Conservation (phyloP, 768 basidiomycete species). For the Phlebiopsis gigantea region DNA sequence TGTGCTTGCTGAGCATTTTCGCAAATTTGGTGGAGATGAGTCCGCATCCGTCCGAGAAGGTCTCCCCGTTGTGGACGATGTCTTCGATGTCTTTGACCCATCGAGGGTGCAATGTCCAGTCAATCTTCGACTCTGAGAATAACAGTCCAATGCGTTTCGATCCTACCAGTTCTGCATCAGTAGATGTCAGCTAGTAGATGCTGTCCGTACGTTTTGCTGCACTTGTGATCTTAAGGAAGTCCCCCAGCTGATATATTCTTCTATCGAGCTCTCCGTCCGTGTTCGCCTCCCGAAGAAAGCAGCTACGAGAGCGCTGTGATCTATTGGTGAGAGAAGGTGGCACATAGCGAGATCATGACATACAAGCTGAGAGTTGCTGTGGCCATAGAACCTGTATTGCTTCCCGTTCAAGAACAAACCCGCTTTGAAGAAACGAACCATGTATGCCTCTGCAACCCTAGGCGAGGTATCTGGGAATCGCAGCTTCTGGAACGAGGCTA, state of each 20-base stretch:
- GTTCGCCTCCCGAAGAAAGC: constrained; percentile 53
- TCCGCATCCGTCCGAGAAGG: constrained; percentile 68
- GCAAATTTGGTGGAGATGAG: constrained; percentile 52
- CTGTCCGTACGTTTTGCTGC: constrained; percentile 50
- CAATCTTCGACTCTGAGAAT: constrained; percentile 59
- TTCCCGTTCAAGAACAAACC: constrained; percentile 53
- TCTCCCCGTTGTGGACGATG: constrained; percentile 48
- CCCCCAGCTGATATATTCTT: constrained; percentile 52
- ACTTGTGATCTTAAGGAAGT: constrained; percentile 58
- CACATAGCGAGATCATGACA: no score
- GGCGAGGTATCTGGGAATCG: constrained; percentile 50
- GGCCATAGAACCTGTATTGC: constrained; percentile 66
- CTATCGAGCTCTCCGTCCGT: constrained; percentile 51
- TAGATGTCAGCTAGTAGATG: background rate
- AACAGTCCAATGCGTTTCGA: constrained; percentile 66
- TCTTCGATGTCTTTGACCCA: constrained; percentile 52
- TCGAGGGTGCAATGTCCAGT: constrained; percentile 46
- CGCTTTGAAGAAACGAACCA: constrained; percentile 45
- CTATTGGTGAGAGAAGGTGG: no score
- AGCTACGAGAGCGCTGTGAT: constrained; percentile 57
- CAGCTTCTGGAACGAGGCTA: constrained; percentile 47
- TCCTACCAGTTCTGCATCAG: constrained; percentile 30
- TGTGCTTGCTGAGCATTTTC: constrained; percentile 45
- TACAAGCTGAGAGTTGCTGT: constrained; percentile 67
- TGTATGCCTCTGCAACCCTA: constrained; percentile 48